Percentiles rank a stretch among this genome's conserved stretches.
Conservation (phyloP, 768 basidiomycete species). For the Mycena metata region DNA sequence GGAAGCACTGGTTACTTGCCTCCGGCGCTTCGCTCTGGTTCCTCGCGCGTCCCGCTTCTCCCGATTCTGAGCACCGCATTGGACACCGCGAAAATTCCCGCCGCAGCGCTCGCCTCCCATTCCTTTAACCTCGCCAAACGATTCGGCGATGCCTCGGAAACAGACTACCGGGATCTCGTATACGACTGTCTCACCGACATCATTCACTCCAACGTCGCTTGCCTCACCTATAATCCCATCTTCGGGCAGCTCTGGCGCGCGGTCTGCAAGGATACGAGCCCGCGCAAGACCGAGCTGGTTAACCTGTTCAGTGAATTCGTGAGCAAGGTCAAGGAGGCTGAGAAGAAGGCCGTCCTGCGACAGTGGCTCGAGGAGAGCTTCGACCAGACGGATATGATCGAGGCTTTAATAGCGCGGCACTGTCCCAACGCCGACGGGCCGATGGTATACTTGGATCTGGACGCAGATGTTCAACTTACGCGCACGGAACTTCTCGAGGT, state of each 20-base stretch:
- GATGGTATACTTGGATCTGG: slow-evolving; percentile 46
- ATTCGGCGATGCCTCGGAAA: slow-evolving; percentile 38
- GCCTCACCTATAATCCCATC: slow-evolving; percentile 45
- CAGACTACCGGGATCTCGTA: slow-evolving; percentile 39
- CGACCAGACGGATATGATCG: slow-evolving; percentile 45
- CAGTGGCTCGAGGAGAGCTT: slow-evolving; percentile 47
- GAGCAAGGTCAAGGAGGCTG: slow-evolving; percentile 38
- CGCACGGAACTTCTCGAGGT: slow-evolving; percentile 46
- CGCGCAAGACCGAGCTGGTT: slow-evolving; percentile 37
- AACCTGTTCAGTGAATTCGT: slow-evolving; percentile 42
- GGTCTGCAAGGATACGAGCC: slow-evolving; percentile 41
- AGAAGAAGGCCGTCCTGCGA: slow-evolving; percentile 38
- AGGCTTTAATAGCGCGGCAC: slow-evolving; percentile 38
- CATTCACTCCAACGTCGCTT: slow-evolving; percentile 43
- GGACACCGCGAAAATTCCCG: slow-evolving; percentile 30
- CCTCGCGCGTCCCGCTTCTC: slow-evolving; percentile 18
- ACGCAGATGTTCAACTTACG: slow-evolving; percentile 45
- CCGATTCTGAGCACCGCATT: slow-evolving; percentile 12
- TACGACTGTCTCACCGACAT: slow-evolving; percentile 41
- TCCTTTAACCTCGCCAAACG: slow-evolving; percentile 40
- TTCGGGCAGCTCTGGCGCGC: slow-evolving; percentile 49
- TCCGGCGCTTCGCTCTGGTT: slow-evolving; percentile 12
- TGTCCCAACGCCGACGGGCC: slow-evolving; percentile 16
- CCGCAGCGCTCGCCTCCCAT: slow-evolving; percentile 14
- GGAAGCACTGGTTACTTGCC: slow-evolving; percentile 41